These are phyloP conservation scores for Persicaria maculosa DNA, from an alignment of 148 eudicot genomes.

Conservation along the genomic window DNA sequence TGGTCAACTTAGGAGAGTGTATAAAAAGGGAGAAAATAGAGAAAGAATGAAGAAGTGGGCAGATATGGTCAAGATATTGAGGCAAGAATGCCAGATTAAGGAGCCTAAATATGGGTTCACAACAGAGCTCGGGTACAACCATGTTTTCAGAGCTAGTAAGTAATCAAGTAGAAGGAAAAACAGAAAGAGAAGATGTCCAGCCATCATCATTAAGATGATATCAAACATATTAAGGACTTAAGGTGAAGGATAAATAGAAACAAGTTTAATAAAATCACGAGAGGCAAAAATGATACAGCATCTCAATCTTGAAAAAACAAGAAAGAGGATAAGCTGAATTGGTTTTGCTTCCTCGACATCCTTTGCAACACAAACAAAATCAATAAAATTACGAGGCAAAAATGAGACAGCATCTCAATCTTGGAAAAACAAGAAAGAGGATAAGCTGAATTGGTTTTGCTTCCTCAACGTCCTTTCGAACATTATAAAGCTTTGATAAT, in stretches of 20 bases:
- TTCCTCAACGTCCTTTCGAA: neutral
- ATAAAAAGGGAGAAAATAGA: no score
- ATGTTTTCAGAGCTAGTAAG: neutral
- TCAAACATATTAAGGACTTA: neutral
- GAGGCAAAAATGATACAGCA: neutral
- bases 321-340: neutral
- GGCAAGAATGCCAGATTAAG: neutral
- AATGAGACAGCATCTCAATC: neutral
- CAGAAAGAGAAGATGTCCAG: neutral
- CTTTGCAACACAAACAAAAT: neutral
- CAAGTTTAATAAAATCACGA: neutral
- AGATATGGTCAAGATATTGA: no score
- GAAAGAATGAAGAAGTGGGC: no score
- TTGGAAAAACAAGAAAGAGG: neutral
- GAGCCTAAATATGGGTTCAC: neutral
- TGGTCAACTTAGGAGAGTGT: neutral
- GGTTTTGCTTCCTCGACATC: neutral
- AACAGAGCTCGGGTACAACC: neutral
- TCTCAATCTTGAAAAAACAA: neutral
- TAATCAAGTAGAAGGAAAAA: neutral
- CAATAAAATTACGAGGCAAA: neutral
- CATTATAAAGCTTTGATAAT: no score
- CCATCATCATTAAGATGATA: neutral
- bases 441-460: neutral
- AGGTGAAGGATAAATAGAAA: neutral